Evolutionary conservation across 1,284 basidiomycete genomes (phyloP).

Genomic region (Hortiboletus rubellus): DNA sequence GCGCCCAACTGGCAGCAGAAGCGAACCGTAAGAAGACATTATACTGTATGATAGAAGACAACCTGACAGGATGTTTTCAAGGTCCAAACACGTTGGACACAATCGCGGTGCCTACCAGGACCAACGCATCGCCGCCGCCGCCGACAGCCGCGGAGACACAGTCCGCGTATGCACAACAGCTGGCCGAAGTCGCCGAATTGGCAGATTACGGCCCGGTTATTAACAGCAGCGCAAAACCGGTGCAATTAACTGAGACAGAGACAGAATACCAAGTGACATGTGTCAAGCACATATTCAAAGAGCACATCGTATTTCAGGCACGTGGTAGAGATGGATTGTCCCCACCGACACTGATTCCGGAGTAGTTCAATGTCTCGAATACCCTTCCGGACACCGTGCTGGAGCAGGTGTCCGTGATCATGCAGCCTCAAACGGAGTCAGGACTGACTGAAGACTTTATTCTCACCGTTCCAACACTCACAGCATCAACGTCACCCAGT

Average conservation of each 20-base stretch:
- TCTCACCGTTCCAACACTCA: conserved; percentile 77
- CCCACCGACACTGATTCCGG: conserved; percentile 6
- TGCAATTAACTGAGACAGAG: conserved; percentile 92
- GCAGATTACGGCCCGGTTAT: conserved; percentile 84
- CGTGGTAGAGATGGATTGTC: background rate
- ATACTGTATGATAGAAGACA: background rate
- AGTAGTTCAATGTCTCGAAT: conserved; percentile 95
- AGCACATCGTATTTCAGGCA: conserved; percentile 96
- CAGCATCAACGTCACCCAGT: conserved; percentile 70
- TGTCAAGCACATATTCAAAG: conserved; percentile 96
- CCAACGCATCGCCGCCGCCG: conserved; percentile 63
- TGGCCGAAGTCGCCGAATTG: conserved; percentile 86
- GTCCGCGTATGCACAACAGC: conserved; percentile 84
- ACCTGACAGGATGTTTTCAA: conserved; percentile 30
- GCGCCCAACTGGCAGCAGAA: conserved; percentile 85
- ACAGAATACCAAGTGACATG: conserved; percentile 98
- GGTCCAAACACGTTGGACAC: conserved; percentile 84
- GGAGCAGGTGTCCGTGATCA: conserved; percentile 94
- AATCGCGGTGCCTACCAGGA: conserved; percentile 67
- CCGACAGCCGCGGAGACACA: conserved; percentile 80
- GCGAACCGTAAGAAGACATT: conserved; percentile 64
- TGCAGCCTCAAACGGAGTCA: conserved; percentile 76
- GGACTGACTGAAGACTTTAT: conserved; percentile 94
- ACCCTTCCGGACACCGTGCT: conserved; percentile 98
- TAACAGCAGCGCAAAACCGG: conserved; percentile 81